Evolutionary conservation across 2,329 filamentous ascomycete species (phyloP), one percentile per base, ranked within the genome.

Genomic region (Pseudogymnoascus sp.): DNA sequence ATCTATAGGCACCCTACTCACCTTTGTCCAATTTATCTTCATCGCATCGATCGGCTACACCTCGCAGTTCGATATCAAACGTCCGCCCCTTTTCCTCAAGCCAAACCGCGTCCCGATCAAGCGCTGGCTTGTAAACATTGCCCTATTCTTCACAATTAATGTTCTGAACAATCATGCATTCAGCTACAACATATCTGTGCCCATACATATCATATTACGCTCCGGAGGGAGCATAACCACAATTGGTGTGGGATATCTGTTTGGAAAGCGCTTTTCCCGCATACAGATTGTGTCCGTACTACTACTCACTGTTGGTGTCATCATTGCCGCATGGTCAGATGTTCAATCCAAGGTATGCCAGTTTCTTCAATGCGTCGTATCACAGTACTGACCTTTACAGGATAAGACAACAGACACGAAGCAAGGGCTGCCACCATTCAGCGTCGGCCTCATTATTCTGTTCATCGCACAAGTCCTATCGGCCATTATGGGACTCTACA

Each of bases 141-240:
- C 89, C 3, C 84, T 97, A 69, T 97, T 97, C 77, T 95, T 96
- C 74, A 84, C 84, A 66, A 95, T 99, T 77, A 99, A 97, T 71
- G 86, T 97, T 64, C 78, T 99, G 72, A 99, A 99, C 77, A 99
- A 99, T 71, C 93, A 93, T 80, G 95, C 93, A 5, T 99, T 99
- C 75, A 93, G 91, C 66, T 99, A 97, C 77, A 88, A 92, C 69
- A 97, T 99, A 63, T 96, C 92, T 5, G 91, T 99, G 0, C 95
- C 95, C 1, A 87, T 99, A 59, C 95, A 99, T 73, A 99, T 99
- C 70, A 97, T 99, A 68, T 81, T 99, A 31, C 86, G 95, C 62
- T 97, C 93, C 59, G 96, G 93, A 60, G 95, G 95, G 14, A 96
- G 93, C 70, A 96, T 97, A 66, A 96, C 93, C 3, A 97, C 95